Conservation (phyloP, 1,139 yeast genomes). For the Meyerozyma elateridarum region DNA sequence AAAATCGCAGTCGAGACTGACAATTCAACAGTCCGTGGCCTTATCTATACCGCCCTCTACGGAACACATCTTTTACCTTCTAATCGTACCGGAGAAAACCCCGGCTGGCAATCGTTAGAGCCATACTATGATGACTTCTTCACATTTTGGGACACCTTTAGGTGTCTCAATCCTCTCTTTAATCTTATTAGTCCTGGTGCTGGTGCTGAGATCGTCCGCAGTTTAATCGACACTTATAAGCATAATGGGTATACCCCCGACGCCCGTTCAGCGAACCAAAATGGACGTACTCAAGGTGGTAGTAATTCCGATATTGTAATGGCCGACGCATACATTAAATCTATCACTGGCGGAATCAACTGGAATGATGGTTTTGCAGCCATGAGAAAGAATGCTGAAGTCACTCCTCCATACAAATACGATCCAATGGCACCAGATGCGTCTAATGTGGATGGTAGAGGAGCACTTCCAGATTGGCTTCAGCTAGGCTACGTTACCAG, state of each 20-base stretch:
- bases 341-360: conserved; percentile 18
- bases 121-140: conserved; percentile 37
- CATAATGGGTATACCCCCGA: conserved; percentile 37
- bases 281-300: conserved; percentile 39
- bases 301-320: conserved; percentile 36
- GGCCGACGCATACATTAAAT: conserved; percentile 34
- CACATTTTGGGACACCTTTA: conserved; percentile 38
- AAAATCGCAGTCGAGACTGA: conserved; percentile 17
- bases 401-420: conserved; percentile 22
- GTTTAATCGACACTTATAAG: conserved; percentile 26
- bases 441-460: conserved; percentile 26
- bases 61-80: conserved; percentile 33
- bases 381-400: conserved; percentile 35
- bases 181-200: conserved; percentile 25
- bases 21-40: conserved; percentile 18
- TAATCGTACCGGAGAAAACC: conserved; percentile 33
- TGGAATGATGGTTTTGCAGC: conserved; percentile 32
- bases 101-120: conserved; percentile 19
- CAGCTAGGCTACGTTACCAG: conserved; percentile 25
- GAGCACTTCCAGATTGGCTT: conserved; percentile 30
- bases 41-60: conserved; percentile 28
- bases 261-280: conserved; percentile 34
- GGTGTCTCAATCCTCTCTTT: conserved; percentile 29
- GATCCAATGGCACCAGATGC: conserved; percentile 26
- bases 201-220: conserved; percentile 27